Evolutionary conservation across 805 yeast species (phyloP).

Genomic region (Yarrowia sp.): DNA sequence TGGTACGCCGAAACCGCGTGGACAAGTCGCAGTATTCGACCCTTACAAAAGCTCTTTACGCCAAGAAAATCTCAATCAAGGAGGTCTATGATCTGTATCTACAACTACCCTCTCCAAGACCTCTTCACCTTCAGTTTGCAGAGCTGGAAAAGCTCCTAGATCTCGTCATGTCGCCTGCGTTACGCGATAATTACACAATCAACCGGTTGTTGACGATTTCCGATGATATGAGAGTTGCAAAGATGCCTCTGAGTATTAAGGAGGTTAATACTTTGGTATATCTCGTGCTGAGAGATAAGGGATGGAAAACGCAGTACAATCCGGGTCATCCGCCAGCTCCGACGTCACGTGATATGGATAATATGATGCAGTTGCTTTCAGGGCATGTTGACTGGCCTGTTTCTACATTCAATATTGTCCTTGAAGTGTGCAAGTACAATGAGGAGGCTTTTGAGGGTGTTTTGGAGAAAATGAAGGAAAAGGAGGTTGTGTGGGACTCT

Average conservation of each 20-base stretch:
- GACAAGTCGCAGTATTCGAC: neutral
- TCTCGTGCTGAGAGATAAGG: neutral
- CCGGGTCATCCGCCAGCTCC: neutral
- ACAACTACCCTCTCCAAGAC: neutral
- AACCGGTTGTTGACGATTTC: neutral
- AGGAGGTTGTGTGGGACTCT: neutral
- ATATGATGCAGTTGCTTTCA: neutral
- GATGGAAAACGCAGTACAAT: neutral
- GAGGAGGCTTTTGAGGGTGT: neutral
- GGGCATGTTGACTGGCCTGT: neutral
- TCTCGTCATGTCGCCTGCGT: neutral
- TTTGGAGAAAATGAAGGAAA: neutral
- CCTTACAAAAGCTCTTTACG: neutral
- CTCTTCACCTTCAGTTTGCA: neutral
- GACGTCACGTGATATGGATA: neutral
- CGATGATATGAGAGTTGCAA: neutral
- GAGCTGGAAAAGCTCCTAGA: constrained; percentile 9
- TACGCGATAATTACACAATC: constrained; percentile 1
- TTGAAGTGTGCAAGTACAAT: neutral
- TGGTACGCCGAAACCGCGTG: neutral
- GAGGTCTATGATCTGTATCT: neutral
- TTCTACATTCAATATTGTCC: constrained; percentile 14
- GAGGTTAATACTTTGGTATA: constrained; percentile 20
- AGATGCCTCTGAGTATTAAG: neutral
- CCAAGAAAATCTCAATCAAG: neutral